Conservation (phyloP, 805 yeast species). For the Ascoidea rubescens region DNA sequence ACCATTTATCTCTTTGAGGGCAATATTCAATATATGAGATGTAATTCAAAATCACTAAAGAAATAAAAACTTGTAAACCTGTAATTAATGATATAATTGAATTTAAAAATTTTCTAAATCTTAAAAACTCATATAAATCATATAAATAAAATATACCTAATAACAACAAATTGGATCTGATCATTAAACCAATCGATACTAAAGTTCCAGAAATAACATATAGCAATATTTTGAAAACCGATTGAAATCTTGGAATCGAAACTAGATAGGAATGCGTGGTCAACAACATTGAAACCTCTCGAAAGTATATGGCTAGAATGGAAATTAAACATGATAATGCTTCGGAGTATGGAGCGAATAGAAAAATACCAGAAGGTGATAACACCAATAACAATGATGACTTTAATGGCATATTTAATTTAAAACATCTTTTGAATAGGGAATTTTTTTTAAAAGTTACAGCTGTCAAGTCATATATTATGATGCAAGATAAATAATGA, state of each 20-base stretch:
- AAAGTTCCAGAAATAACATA: conserved; percentile 37
- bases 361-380: conserved; percentile 75
- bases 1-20: conserved; percentile 70
- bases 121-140: conserved; percentile 32
- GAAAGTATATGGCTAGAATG: conserved; percentile 37
- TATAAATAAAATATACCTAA: conserved; percentile 53
- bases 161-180: conserved; percentile 66
- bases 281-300: conserved; percentile 17
- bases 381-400: conserved; percentile 35
- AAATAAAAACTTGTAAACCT: conserved; percentile 39
- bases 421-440: conserved; percentile 6
- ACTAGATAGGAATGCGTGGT: background rate
- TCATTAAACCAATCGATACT: conserved; percentile 42
- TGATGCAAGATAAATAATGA: conserved; percentile 34
- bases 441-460: conserved; percentile 15
- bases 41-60: conserved; percentile 33
- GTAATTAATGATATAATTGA: conserved; percentile 26
- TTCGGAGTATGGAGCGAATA: conserved; percentile 67
- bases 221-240: background rate
- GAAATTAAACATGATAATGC: conserved; percentile 49
- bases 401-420: conserved; percentile 17
- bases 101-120: conserved; percentile 12
- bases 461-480: conserved; percentile 36
- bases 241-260: conserved; percentile 3
- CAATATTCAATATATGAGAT: conserved; percentile 50